Base-by-base conservation (phyloP, 83 land plant genomes). In the Isoetes engelmannii region DNA sequence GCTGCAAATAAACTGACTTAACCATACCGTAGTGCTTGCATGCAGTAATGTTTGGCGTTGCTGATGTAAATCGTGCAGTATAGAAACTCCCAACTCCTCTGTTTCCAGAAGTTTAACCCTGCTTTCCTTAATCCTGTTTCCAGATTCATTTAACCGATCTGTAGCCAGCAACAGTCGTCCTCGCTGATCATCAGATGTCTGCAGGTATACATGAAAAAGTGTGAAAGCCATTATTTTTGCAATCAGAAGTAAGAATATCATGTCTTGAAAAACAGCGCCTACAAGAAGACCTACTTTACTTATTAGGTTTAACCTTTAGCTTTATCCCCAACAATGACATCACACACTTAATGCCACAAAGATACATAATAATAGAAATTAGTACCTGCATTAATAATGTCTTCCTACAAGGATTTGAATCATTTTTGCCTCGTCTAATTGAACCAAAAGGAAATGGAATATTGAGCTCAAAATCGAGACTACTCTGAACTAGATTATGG, bases 31-130 rank as follows among this genome's bases (percentile, higher is more conserved):
- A 45, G 68, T 56, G 8, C 57, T 75, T 46, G 80, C 47, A 55
- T 62, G 76, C 12, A 78, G 59, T 17, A 78, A 72, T 20, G 72
- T 78, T 59, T 78, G 77, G 18, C 74, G 80, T 15, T 78, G 80
- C 53, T 64, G 67, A 45, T 78, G 80, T 5, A 78, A 60, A 44
- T 78, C 80, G 51, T 73, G 76, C 9, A 78, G 76, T 17, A 78
- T 78, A 8, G 69, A 48, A 4, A 78, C 80, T 37, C 80, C 80
- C 10, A 78, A 44, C 46, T 78, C 80, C 61, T 78, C 80, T 0
- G 80, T 78, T 60, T 78, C 80, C 66, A 78, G 4, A 50, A 78
- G 9, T 19, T 47, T 48, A 3, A 72, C 54, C 44, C 49, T 72
- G 45, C 76, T 72, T 13, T 78, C 77, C 48, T 78, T 78, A 41